Percentiles rank a stretch among this genome's conserved stretches.
Conservation (phyloP, 2,329 filamentous ascomycete genomes). For the Stagonosporopsis rhizophila region DNA sequence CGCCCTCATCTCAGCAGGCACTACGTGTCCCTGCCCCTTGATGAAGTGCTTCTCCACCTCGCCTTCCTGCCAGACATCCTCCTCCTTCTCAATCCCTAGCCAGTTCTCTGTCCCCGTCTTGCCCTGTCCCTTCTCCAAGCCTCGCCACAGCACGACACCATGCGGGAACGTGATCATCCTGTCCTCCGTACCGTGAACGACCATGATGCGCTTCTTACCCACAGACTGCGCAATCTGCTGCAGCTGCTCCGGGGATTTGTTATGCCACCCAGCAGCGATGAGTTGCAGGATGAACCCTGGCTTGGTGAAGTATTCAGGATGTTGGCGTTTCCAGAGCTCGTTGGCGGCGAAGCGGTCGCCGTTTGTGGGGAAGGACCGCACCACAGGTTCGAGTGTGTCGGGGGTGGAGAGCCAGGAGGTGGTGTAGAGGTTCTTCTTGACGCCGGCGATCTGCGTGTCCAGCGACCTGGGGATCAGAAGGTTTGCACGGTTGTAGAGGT, state of each 20-base stretch:
- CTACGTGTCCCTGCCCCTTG: conserved; percentile 78
- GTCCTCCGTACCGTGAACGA: conserved; percentile 79
- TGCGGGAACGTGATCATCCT: conserved; percentile 79
- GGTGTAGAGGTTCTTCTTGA: conserved; percentile 72
- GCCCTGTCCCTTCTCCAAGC: conserved; percentile 64
- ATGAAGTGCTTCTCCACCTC: conserved; percentile 64
- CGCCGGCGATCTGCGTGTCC: conserved; percentile 69
- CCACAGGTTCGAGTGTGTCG: conserved; percentile 58
- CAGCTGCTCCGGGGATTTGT: conserved; percentile 74
- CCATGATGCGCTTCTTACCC: conserved; percentile 75
- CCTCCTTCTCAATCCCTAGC: conserved; percentile 43
- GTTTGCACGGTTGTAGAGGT: conserved; percentile 65
- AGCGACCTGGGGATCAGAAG: conserved; percentile 73
- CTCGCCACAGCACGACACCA: conserved; percentile 70
- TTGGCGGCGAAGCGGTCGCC: conserved; percentile 83
- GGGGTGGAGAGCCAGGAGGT: conserved; percentile 66
- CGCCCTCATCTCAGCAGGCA: conserved; percentile 72
- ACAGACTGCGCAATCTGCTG: conserved; percentile 70
- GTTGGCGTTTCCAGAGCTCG: conserved; percentile 74
- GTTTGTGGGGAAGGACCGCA: conserved; percentile 71
- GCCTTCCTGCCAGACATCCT: conserved; percentile 49
- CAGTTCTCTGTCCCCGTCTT: conserved; percentile 44
- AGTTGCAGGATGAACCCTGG: conserved; percentile 78
- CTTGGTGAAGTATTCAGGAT: conserved; percentile 66
- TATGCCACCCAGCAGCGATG: conserved; percentile 79